phyloP scores from a whole-genome alignment of 306 rosid genomes.

The Prunus dulcis region DNA sequence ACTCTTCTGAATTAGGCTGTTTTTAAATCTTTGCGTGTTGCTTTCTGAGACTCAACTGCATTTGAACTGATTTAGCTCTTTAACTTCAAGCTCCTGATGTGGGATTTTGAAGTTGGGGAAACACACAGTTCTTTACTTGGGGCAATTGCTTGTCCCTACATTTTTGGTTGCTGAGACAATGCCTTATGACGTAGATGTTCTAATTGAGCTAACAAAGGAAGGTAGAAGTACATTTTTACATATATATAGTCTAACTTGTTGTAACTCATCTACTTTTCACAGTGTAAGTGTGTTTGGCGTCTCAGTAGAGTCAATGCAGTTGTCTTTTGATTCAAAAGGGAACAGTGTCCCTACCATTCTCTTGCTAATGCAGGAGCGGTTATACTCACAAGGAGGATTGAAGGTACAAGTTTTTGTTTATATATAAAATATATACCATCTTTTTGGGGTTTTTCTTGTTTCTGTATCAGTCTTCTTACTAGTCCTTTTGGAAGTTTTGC shows the following conservation, averaged over 20 bases:
- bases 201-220: neutral
- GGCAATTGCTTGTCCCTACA: neutral
- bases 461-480: neutral
- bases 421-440: neutral
- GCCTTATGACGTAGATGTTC: neutral
- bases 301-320: constrained; percentile 95
- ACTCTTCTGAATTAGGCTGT: neutral
- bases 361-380: constrained; percentile 89
- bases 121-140: no score
- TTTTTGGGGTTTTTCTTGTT: neutral
- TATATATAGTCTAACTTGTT: constrained; percentile 22
- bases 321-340: constrained; percentile 80
- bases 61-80: constrained; percentile 6
- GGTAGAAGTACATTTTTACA: neutral
- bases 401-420: constrained; percentile 48
- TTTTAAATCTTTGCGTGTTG: constrained; percentile 1
- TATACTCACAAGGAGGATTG: constrained; percentile 80
- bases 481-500: constrained; percentile 10
- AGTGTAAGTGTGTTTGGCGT: constrained; percentile 93
- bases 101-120: no score
- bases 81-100: neutral
- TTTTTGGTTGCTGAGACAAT: constrained; percentile 4
- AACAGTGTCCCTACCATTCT: constrained; percentile 90
- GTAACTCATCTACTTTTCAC: constrained; percentile 16
- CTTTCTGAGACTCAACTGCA: constrained; percentile 1